Evolutionary conservation across 176 grass and related monocot species (phyloP).

Genomic region (Paspalum vaginatum): DNA sequence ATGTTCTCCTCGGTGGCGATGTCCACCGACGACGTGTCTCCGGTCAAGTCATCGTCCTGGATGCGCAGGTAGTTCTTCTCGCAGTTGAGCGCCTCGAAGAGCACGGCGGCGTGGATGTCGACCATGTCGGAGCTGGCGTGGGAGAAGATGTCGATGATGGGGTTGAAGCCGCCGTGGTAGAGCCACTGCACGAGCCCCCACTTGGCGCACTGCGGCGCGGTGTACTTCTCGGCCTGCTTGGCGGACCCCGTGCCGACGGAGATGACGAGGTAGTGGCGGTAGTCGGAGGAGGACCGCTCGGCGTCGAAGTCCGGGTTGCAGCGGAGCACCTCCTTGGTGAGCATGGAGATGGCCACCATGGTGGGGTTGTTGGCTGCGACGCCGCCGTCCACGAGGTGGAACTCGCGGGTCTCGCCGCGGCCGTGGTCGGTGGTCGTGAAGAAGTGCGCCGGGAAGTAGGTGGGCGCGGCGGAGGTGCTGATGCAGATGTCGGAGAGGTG

Average conservation of each 20-base stretch:
- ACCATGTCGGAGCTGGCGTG: constrained; percentile 78
- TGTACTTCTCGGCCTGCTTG: constrained; percentile 47
- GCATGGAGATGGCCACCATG: constrained; percentile 45
- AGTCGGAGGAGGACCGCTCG: constrained; percentile 35
- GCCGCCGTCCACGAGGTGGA: constrained; percentile 66
- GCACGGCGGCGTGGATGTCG: constrained; percentile 52
- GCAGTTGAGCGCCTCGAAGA: constrained; percentile 44
- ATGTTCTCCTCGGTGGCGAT: constrained; percentile 64
- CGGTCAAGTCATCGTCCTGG: constrained; percentile 55
- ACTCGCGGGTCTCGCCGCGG: constrained; percentile 14
- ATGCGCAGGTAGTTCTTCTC: constrained; percentile 61
- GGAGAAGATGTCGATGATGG: constrained; percentile 65
- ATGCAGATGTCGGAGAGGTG: constrained; percentile 75
- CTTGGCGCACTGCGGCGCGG: constrained; percentile 36
- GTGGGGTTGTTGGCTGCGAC: constrained; percentile 75
- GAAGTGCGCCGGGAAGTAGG: constrained; percentile 60
- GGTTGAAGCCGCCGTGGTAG: constrained; percentile 40
- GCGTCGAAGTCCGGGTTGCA: constrained; percentile 43
- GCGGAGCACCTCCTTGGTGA: constrained; percentile 48
- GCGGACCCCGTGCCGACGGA: constrained; percentile 58
- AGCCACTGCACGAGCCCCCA: constrained; percentile 66
- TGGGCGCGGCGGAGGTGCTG: constrained; percentile 68
- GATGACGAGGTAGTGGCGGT: constrained; percentile 59
- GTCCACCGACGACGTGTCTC: constrained; percentile 52
- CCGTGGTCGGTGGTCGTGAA: constrained; percentile 26